Evolutionary conservation across 805 yeast genomes (phyloP).

Genomic region (Metschnikowia corniflorae): DNA sequence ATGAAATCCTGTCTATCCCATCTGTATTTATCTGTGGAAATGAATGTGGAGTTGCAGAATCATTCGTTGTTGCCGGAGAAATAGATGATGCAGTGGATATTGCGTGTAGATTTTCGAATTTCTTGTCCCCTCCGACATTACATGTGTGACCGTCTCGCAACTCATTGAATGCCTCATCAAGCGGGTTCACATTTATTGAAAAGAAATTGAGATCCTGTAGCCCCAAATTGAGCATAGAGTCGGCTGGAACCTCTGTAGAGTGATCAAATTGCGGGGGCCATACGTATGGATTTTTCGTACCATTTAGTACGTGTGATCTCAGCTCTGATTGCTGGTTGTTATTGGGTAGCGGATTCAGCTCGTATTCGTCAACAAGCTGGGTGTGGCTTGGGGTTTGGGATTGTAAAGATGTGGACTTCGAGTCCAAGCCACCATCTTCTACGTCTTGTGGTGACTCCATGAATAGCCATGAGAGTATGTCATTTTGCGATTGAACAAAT

Average conservation of each 20-base stretch:
- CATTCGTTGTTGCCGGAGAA: conserved; percentile 34
- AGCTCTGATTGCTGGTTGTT: too few species aligned
- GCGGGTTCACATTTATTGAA: conserved; percentile 35
- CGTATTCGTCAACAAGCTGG: too few species aligned
- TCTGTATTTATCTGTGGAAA: conserved; percentile 11
- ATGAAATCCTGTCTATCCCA: conserved; percentile 6
- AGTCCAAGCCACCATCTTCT: too few species aligned
- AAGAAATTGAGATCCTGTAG: conserved; percentile 39
- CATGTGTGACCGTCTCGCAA: conserved; percentile 9
- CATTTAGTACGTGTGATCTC: too few species aligned
- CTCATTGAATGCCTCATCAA: conserved; percentile 32
- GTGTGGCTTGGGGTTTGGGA: too few species aligned
- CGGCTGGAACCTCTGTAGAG: too few species aligned
- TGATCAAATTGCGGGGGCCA: too few species aligned
- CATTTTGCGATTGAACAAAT: conserved; percentile 30
- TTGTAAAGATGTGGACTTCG: too few species aligned
- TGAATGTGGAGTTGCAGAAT: conserved; percentile 19
- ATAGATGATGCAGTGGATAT: conserved; percentile 24
- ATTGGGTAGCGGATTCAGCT: too few species aligned
- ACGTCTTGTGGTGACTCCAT: conserved; percentile 9
- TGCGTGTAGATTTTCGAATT: neutral
- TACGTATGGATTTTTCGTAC: too few species aligned
- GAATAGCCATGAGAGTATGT: conserved; percentile 38
- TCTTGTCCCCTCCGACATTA: conserved; percentile 3
- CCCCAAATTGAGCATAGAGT: conserved; percentile 19